These are phyloP conservation scores for Russula virescens DNA, from an alignment of 768 basidiomycete species.

Conservation along the genomic window DNA sequence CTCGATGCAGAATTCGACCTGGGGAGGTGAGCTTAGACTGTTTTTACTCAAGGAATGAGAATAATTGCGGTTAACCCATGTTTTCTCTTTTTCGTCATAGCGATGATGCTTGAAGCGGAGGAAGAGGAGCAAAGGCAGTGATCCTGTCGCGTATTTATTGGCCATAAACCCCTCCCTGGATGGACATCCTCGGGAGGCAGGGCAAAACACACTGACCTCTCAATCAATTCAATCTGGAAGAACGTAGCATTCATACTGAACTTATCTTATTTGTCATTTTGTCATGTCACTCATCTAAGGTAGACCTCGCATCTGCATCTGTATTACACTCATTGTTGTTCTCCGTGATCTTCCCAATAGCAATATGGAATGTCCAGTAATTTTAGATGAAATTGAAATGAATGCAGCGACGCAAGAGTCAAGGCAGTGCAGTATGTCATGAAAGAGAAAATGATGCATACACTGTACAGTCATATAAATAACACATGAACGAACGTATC, in stretches of 20 bases:
- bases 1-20: constrained; percentile 61
- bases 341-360: constrained; percentile 1
- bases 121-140: constrained; percentile 32
- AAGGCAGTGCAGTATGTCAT: neutral
- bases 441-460: neutral
- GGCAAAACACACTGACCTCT: neutral
- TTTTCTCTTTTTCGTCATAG: constrained; percentile 19
- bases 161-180: too few species aligned
- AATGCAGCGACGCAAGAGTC: neutral
- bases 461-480: neutral
- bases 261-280: neutral
- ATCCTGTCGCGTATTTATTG: neutral
- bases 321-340: constrained; percentile 21
- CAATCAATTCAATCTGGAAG: neutral
- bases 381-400: neutral
- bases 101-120: constrained; percentile 44
- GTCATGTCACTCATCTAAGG: constrained; percentile 1
- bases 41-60: too few species aligned
- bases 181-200: too few species aligned
- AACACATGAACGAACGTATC: neutral
- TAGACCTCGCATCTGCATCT: constrained; percentile 9
- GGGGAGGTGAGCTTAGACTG: constrained; percentile 50
- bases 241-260: neutral
- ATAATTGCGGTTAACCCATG: too few species aligned
- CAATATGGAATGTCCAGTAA: constrained; percentile 15